phyloP scores from a whole-genome alignment of 352 stramenopile species.

The Globisporangium camurandrum region DNA sequence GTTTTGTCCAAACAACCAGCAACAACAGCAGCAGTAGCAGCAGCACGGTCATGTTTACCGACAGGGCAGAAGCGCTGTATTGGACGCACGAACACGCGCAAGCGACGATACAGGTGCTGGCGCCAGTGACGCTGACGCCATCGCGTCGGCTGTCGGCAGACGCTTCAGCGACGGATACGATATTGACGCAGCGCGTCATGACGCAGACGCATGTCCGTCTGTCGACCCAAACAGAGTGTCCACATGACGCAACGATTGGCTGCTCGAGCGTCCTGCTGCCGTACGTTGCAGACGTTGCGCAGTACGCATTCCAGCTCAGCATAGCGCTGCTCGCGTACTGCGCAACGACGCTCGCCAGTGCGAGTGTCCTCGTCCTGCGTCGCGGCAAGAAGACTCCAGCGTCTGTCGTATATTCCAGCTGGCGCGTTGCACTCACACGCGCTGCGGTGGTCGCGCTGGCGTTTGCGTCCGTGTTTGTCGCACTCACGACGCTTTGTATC shows the following conservation, averaged over 20 bases:
- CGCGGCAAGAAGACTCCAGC: slow-evolving; percentile 17
- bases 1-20: slow-evolving; percentile 19
- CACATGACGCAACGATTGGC: slow-evolving; percentile 9
- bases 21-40: no score
- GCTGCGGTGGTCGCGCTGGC: slow-evolving; percentile 6
- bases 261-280: slow-evolving; percentile 26
- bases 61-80: slow-evolving; percentile 19
- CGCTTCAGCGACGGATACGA: no score
- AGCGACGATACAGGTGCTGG: no score
- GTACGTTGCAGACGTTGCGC: slow-evolving; percentile 21
- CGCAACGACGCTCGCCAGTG: slow-evolving; percentile 13
- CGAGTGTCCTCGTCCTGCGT: slow-evolving; percentile 18
- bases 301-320: slow-evolving; percentile 5
- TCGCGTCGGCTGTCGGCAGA: not conserved
- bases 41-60: slow-evolving; percentile 24
- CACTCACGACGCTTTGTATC: slow-evolving; percentile 25
- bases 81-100: slow-evolving; percentile 31
- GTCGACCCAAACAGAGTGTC: slow-evolving; percentile 12
- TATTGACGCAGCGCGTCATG: slow-evolving; percentile 4
- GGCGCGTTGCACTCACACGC: slow-evolving; percentile 7
- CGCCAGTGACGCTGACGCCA: no score
- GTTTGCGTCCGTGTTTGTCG: slow-evolving; percentile 15
- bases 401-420: no score
- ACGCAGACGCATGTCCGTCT: slow-evolving; percentile 3
- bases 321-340: slow-evolving; percentile 14